phyloP scores from a whole-genome alignment of 352 stramenopile species.

The Pythium pyrilobum region DNA sequence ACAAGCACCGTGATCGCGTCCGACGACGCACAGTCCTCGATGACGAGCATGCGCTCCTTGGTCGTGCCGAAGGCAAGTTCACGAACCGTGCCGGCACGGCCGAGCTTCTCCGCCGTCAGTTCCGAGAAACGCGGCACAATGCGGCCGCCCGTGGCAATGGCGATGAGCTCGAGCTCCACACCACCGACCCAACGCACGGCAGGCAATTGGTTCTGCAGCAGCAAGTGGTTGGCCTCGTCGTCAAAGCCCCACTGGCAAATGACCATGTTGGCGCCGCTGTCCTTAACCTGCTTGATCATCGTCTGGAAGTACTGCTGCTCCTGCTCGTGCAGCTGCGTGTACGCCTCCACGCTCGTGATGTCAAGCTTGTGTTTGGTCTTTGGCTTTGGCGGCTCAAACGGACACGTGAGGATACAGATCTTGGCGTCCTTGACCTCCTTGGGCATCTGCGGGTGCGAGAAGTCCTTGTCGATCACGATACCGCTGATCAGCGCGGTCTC shows the following conservation, averaged over 20 bases:
- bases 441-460: conserved; percentile 98
- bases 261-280: conserved; percentile 97
- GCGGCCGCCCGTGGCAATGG: conserved; percentile 97
- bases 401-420: conserved; percentile 98
- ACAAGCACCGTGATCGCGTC: conserved; percentile 99
- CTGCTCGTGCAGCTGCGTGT: conserved; percentile 95
- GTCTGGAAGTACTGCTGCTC: conserved; percentile 99
- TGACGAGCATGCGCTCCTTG: conserved; percentile 97
- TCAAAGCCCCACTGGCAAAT: conserved; percentile 99
- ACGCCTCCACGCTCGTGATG: conserved; percentile 97
- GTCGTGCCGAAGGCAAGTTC: conserved; percentile 98
- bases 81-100: conserved; percentile 90
- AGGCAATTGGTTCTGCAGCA: conserved; percentile 96
- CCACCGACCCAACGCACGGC: conserved; percentile 99
- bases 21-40: conserved; percentile 98
- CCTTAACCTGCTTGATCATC: conserved; percentile 99
- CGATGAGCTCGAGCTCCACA: conserved; percentile 99
- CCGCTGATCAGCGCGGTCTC: conserved; percentile 98
- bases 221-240: conserved; percentile 99
- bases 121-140: conserved; percentile 99
- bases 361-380: conserved; percentile 99
- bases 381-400: conserved; percentile 99
- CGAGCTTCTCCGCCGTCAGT: conserved; percentile 96
- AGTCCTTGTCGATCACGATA: conserved; percentile 99
- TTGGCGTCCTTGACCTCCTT: conserved; percentile 97